Conservation (phyloP, 1,139 yeast species). For the Debaryomyces sp. region DNA sequence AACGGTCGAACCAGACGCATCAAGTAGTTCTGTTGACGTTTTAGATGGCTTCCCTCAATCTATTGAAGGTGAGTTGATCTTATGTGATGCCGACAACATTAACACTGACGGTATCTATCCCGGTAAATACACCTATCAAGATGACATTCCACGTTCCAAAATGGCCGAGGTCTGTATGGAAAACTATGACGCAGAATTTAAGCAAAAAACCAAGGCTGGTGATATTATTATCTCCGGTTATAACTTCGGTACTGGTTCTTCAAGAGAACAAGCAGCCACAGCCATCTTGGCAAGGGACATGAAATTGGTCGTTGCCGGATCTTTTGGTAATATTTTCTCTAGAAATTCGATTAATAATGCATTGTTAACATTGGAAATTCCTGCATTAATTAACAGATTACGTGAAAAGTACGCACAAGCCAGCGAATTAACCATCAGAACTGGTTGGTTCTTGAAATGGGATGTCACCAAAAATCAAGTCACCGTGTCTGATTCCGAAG, state of each 20-base stretch:
- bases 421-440: constrained; percentile 81
- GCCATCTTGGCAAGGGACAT: constrained; percentile 93
- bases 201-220: constrained; percentile 75
- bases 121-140: constrained; percentile 98
- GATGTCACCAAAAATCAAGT: constrained; percentile 86
- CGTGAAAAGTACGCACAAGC: constrained; percentile 64
- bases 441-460: constrained; percentile 93
- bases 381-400: constrained; percentile 75
- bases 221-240: constrained; percentile 91
- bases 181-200: constrained; percentile 90
- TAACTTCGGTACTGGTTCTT: constrained; percentile 97
- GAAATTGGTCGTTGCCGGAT: constrained; percentile 91
- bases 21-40: constrained; percentile 60
- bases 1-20: constrained; percentile 27
- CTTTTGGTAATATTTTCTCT: constrained; percentile 95
- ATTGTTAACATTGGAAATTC: constrained; percentile 87
- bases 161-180: constrained; percentile 99
- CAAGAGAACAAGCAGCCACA: constrained; percentile 99
- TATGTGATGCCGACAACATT: constrained; percentile 97
- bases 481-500: constrained; percentile 67
- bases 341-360: constrained; percentile 97
- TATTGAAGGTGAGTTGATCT: constrained; percentile 86
- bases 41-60: constrained; percentile 88
- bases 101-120: constrained; percentile 99
- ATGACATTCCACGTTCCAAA: constrained; percentile 87